A percentile compares a stretch with the other conserved stretches of the same genome.
Evolutionary conservation across 805 yeast genomes (phyloP).

Genomic region (Lipomyces spencermartinsiae): DNA sequence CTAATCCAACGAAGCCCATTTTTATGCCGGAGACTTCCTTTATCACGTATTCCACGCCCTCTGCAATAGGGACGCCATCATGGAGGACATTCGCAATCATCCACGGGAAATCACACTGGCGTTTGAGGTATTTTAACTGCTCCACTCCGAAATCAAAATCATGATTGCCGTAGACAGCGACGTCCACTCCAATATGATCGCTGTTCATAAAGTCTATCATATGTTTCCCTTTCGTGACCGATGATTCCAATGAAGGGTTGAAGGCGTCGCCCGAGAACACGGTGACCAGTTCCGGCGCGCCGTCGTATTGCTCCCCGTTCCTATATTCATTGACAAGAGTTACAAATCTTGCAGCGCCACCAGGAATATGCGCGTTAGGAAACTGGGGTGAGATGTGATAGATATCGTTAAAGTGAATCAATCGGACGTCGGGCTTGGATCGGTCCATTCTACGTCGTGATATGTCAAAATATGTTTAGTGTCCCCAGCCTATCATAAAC

Average conservation of each 20-base stretch:
- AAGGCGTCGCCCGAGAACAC: conserved; percentile 40
- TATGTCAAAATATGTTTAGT: background rate
- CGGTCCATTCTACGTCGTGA: background rate
- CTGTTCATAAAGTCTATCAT: conserved; percentile 34
- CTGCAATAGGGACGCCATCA: conserved; percentile 30
- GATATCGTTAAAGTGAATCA: conserved; percentile 40
- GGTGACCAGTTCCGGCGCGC: conserved; percentile 35
- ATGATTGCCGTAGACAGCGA: conserved; percentile 40
- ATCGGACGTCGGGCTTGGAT: conserved; percentile 29
- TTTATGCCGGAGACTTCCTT: conserved; percentile 25
- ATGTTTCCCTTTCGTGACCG: conserved; percentile 37
- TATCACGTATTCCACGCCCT: conserved; percentile 27
- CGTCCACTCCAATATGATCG: conserved; percentile 36
- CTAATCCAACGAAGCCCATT: conserved; percentile 38
- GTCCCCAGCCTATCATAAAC: background rate
- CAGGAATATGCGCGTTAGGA: conserved; percentile 33
- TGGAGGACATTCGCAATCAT: conserved; percentile 33
- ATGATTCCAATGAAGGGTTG: conserved; percentile 39
- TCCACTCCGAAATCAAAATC: conserved; percentile 41
- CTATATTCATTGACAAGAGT: conserved; percentile 35
- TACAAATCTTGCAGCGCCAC: conserved; percentile 41
- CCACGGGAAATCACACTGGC: conserved; percentile 39
- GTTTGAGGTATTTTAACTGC: conserved; percentile 29
- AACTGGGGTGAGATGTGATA: conserved; percentile 36
- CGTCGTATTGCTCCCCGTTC: conserved; percentile 17